Base-by-base conservation (phyloP, 108 stramenopile species). In the Poteriospumella lacustris region DNA sequence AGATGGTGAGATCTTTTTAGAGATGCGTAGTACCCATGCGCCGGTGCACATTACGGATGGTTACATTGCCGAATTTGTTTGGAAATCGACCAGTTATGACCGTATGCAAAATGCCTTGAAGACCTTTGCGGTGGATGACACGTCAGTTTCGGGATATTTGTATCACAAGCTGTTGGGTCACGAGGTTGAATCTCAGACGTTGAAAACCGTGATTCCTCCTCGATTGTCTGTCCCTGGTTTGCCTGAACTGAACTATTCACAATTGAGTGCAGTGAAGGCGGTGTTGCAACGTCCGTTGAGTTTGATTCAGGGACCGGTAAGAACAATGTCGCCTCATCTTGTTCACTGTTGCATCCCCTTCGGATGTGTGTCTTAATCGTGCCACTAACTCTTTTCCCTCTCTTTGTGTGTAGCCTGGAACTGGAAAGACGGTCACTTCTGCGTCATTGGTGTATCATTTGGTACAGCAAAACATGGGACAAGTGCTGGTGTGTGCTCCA, bases 61-160 rank as follows among this genome's bases (percentile, higher is more conserved):
- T 68, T 97, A 89, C 78, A 77, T 89, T 75, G 91, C 96, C n/a
- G 93, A 95, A 68, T 95, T 95, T 78, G 92, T 99, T 77, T 99
- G 97, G 97, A 96, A 96, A 85, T 82, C 85, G 28, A 94, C 93
- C 12, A 92, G 92, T 31, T 99, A 92, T 79, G 97, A 97, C 80
- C 85, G 97, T n/a, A 97, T 97, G 96, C 96, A 96, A 79, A 92
- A 89, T 76, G 95, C 97, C 33, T 85, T 99, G 38, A 96, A 96
- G 78, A 93, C 92, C 2, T 96, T 99, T 88, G 97, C 97, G 39
- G 91, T 96, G 59, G 96, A 96, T 86, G 96, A 97, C 78, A 91
- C 95, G 0, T 90, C 90, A 70, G 93, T 99, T 0, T 94, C 93
- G 19, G 96, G 95, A 41, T 96, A 96, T 87, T 92, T 99, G 75